These are phyloP conservation scores for Quercus bicolor DNA, from an alignment of 306 rosid species.

Conservation along the genomic window DNA sequence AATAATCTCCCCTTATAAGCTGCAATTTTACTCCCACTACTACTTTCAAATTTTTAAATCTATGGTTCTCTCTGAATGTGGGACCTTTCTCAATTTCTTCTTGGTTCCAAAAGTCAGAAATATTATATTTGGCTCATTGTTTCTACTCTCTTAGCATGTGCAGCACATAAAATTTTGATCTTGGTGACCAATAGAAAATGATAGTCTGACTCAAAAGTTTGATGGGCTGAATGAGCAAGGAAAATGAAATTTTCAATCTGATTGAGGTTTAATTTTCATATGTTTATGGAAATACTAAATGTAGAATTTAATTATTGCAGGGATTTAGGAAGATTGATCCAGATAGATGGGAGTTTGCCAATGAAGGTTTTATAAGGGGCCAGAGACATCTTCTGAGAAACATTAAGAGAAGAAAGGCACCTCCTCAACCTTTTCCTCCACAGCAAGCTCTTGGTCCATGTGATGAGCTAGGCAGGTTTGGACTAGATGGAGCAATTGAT, in stretches of 20 bases:
- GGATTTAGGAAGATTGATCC: conserved; percentile 84
- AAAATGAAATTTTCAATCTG: background rate
- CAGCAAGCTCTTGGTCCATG: conserved; percentile 43
- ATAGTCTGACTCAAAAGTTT: background rate
- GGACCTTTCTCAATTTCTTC: background rate
- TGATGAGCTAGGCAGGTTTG: conserved; percentile 50
- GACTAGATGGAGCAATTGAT: conserved; percentile 51
- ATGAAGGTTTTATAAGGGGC: conserved; percentile 67
- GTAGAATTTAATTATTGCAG: conserved; percentile 39
- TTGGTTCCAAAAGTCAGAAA: background rate
- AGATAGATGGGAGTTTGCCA: conserved; percentile 85
- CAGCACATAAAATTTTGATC: background rate
- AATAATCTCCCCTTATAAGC: background rate
- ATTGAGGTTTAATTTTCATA: background rate
- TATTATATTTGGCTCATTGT: background rate
- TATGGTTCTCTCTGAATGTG: background rate
- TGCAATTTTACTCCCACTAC: background rate
- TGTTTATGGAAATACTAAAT: background rate
- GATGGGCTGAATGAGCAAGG: background rate
- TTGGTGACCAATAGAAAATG: background rate
- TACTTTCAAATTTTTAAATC: background rate
- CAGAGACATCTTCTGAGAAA: conserved; percentile 59
- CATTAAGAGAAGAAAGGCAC: conserved; percentile 61
- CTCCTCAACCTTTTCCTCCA: conserved; percentile 42
- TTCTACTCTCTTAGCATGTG: background rate